Percentiles rank a stretch among this genome's conserved stretches.
Evolutionary conservation across 75 land plant genomes (phyloP).

Genomic region (Cunninghamia lanceolata): DNA sequence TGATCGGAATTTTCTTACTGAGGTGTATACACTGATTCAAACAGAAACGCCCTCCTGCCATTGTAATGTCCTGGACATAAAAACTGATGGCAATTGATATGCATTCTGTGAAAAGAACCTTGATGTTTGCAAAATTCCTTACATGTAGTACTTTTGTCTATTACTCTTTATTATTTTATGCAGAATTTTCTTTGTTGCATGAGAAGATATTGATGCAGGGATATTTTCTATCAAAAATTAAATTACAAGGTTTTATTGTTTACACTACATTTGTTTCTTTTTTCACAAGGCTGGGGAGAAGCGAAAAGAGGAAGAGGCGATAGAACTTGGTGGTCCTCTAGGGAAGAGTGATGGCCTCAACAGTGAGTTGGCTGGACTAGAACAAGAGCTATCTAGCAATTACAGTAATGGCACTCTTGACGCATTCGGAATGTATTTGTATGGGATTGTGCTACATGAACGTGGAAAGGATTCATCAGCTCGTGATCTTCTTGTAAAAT

Average conservation of each 20-base stretch:
- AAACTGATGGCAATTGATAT: background rate
- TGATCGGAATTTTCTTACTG: background rate
- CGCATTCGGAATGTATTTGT: constrained; percentile 87
- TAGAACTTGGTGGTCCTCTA: constrained; percentile 86
- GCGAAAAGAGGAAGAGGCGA: constrained; percentile 93
- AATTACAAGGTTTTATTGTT: background rate
- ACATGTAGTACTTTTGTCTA: background rate
- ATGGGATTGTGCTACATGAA: constrained; percentile 86
- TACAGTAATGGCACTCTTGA: constrained; percentile 61
- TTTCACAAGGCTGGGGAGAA: constrained; percentile 89
- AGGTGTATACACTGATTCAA: background rate
- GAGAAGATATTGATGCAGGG: background rate
- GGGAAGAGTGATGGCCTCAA: constrained; percentile 80
- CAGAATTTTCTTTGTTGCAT: background rate
- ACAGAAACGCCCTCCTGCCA: background rate
- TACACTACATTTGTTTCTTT: background rate
- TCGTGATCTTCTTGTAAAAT: constrained; percentile 66
- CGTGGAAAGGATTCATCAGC: constrained; percentile 74
- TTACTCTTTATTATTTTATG: background rate
- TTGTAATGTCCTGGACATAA: background rate
- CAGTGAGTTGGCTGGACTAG: constrained; percentile 65
- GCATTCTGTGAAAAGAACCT: background rate
- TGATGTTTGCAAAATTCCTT: background rate
- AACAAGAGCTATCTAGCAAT: constrained; percentile 66
- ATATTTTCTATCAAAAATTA: background rate